phyloP scores from a whole-genome alignment of 768 basidiomycete genomes.

The Tulasnella sp. region DNA sequence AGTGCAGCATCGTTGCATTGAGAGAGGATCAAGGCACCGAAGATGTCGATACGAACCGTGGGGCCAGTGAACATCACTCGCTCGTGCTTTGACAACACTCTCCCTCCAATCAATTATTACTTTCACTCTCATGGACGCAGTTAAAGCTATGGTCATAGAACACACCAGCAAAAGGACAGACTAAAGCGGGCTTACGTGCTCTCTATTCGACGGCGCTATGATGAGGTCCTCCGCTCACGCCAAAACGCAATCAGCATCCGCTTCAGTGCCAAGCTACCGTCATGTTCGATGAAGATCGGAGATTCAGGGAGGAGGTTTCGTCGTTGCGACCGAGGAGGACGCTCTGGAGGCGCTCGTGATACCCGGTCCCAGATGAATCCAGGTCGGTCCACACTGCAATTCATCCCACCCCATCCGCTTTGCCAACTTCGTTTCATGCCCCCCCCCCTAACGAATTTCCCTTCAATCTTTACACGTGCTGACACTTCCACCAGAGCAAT shows the following conservation, averaged over 20 bases:
- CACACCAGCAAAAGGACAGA: constrained; percentile 56
- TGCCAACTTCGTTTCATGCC: too few relatives aligned
- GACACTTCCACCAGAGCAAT: too few relatives aligned
- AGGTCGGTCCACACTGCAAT: constrained; percentile 37
- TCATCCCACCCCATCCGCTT: not conserved
- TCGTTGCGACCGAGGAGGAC: constrained; percentile 93
- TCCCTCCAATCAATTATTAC: constrained; percentile 79
- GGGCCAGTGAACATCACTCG: too few relatives aligned
- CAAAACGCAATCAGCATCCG: constrained; percentile 95
- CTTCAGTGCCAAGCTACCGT: constrained; percentile 81
- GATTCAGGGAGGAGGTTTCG: constrained; percentile 98
- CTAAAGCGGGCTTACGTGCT: constrained; percentile 72
- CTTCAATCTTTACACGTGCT: too few relatives aligned
- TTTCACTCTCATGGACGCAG: constrained; percentile 93
- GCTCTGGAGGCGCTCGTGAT: constrained; percentile 88
- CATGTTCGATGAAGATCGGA: constrained; percentile 97
- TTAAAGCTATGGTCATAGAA: constrained; percentile 96
- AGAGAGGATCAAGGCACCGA: too few relatives aligned
- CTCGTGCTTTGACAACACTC: constrained; percentile 41
- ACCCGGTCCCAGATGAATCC: constrained; percentile 66
- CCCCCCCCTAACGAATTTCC: too few relatives aligned
- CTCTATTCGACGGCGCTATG: constrained; percentile 95
- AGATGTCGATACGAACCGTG: too few relatives aligned
- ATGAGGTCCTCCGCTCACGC: constrained; percentile 86
- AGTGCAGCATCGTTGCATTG: too few relatives aligned